Evolutionary conservation across 495 filamentous ascomycete species (phyloP).

Genomic region (Aspergillus sparsus): DNA sequence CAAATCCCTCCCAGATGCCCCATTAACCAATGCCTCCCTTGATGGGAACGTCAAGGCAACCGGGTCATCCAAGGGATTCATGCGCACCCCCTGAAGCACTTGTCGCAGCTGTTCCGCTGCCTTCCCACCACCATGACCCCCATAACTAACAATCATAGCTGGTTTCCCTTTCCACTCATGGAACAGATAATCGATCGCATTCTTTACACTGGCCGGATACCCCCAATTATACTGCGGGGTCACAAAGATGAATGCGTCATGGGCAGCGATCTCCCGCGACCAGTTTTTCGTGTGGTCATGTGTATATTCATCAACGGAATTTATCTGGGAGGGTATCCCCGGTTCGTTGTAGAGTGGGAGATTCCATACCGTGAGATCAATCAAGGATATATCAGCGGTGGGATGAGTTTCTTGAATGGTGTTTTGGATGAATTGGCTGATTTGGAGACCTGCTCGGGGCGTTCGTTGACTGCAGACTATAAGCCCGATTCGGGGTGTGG

Average conservation of each 20-base stretch:
- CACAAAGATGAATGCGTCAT: conserved; percentile 60
- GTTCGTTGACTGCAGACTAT: conserved; percentile 22
- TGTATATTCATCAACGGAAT: conserved; percentile 41
- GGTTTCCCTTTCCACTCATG: conserved; percentile 63
- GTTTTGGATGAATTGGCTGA: conserved; percentile 12
- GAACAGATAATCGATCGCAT: conserved; percentile 62
- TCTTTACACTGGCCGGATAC: conserved; percentile 57
- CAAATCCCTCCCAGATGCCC: conserved; percentile 11
- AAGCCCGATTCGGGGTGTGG: conserved; percentile 11
- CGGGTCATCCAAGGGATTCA: conserved; percentile 22
- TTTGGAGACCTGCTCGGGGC: conserved; percentile 16
- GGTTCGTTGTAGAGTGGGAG: conserved; percentile 60
- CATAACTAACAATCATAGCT: conserved; percentile 57
- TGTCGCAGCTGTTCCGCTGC: conserved; percentile 40
- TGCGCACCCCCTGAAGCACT: conserved; percentile 28
- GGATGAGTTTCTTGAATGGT: conserved; percentile 5
- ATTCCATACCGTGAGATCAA: conserved; percentile 54
- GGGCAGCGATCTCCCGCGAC: conserved; percentile 47
- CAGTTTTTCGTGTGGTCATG: conserved; percentile 52
- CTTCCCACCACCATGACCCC: conserved; percentile 50
- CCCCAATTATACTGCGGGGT: conserved; percentile 58
- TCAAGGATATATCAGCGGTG: conserved; percentile 15
- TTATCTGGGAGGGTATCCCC: conserved; percentile 50
- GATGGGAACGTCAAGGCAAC: conserved; percentile 25
- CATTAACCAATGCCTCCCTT: conserved; percentile 8